Evolutionary conservation across 2,329 filamentous ascomycete genomes (phyloP), one percentile per base, ranked within the genome.

Genomic region (Bipolaris oryzae): DNA sequence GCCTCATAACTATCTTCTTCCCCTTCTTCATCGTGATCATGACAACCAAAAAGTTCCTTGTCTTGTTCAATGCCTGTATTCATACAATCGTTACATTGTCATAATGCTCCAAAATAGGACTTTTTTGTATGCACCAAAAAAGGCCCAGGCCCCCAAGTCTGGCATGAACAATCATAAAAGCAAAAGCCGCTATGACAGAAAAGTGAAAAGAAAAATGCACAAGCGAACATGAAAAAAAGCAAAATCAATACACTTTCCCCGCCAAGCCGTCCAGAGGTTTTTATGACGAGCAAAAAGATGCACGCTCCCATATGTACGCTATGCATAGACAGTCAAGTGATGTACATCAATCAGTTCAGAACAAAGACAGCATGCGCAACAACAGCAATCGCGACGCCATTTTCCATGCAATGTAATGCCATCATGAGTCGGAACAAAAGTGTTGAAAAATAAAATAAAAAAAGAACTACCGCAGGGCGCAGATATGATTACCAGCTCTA

Each of bases 371-470:
- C 47, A 55, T 55, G 23, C 11, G 21, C 45, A 49, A 49, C 43
- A 56, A 21, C 16, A 60, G 71, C 70, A 74, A 74, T 74, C 64
- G 65, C 60, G 70, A 74, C 71, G 69, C 71, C 71, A 61, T 31
- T 31, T 57, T 56, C 60, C 61, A 67, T 69, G 66, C 66, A 73
- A 50, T 37, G 34, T 20, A 47, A 73, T 72, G 68, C 71, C 61
- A 63, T 66, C 60, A 59, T 67, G 31, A 64, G 58, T 52, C 60
- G 50, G 53, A 57, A 52, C 50, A 57, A 59, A 47, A 55, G 39
- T 56, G 38, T 55, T 49, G 23, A 48, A 60, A 55, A 31, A 31
- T 18, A 7, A 37, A 34, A 28, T 28, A 28, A 43, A 25, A 18
- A 21, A 28, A 15, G n/a, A 25, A 13, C 20, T 13, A 28, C n/a